Evolutionary conservation across 495 filamentous ascomycete species (phyloP), one percentile per base, ranked within the genome.

Genomic region (Penicillium lividum): DNA sequence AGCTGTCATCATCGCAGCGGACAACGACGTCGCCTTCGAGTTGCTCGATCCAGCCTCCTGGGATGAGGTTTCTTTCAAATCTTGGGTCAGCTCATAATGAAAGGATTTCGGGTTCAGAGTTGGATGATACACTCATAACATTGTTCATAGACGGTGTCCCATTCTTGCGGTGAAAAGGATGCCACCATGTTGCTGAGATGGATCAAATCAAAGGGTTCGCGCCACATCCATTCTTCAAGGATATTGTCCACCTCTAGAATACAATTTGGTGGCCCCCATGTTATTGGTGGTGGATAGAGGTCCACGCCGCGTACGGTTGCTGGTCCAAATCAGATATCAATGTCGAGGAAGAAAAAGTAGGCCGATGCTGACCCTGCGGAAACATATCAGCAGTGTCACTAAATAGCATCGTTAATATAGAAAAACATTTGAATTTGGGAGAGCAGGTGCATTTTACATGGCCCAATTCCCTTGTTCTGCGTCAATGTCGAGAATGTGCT

Each of bases 21-120:
- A 77, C 70, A 48, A 60, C 56, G 38, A 72, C 68, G 49, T 68
- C 62, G 16, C 81, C 60, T 51, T 85, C 82, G 54, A 82, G 74
- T 36, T 81, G 64, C 54, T 85, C 83, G 40, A 83, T 68, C 66
- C 77, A 84, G 45, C 77, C 82, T 52, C 81, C 81, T 0, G 82
- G 82, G 44, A 67, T 67, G 9, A 69, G 66, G 47, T 60, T 62
- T 11, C 57, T 68, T 22, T 27, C 18, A 22, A 4, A 22, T 40
- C 15, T 15, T 33, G 31, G 2, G 5, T 22, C 0, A 34, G 6
- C 0, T 10, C 3, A 9, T 10, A 34, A 10, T 1, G 9, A 3
- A 10, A 0, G 33, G 2, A 8, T 10, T 10, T 10, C 33, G 3
- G 38, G 29, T 28, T 22, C 13, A 11, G 13, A 18, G 25, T 4